These are phyloP conservation scores for Micractinium sp. DNA, from an alignment of 139 green algal genomes.

Conservation along the genomic window DNA sequence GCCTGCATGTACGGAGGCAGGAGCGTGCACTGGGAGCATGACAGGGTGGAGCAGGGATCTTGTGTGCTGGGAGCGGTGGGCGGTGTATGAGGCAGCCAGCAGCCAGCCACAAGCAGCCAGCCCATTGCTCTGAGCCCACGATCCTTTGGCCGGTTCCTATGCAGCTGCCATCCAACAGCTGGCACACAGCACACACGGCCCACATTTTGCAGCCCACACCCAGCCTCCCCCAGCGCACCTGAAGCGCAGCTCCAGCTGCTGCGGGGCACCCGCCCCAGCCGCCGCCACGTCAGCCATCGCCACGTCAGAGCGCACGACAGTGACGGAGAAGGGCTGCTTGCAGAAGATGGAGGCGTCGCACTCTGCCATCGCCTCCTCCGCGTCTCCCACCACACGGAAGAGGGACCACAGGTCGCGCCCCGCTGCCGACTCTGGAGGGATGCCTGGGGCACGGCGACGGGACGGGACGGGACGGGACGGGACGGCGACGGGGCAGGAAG, in stretches of 20 bases:
- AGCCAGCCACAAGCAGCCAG: background rate
- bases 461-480: too few relatives aligned
- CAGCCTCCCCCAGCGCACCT: background rate
- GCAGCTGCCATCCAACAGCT: background rate
- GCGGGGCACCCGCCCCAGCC: too few relatives aligned
- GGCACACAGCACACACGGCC: too few relatives aligned
- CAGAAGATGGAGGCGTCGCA: constrained; percentile 5
- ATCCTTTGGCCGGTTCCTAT: background rate
- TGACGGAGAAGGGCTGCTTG: background rate
- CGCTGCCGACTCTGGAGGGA: background rate
- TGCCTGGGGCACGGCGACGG: background rate
- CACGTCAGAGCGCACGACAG: background rate
- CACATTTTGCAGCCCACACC: background rate
- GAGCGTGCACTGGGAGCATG: background rate
- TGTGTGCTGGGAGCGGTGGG: background rate
- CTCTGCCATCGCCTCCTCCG: background rate
- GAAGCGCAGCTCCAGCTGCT: background rate
- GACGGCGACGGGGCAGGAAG: too few relatives aligned
- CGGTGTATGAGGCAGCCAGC: background rate
- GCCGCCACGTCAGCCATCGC: background rate
- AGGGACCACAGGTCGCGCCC: background rate
- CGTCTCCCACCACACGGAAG: background rate
- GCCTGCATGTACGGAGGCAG: background rate
- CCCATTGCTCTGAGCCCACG: background rate
- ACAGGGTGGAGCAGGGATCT: background rate